Conservation (phyloP, 2,329 filamentous ascomycete species). For the Aspergillus japonicus region DNA sequence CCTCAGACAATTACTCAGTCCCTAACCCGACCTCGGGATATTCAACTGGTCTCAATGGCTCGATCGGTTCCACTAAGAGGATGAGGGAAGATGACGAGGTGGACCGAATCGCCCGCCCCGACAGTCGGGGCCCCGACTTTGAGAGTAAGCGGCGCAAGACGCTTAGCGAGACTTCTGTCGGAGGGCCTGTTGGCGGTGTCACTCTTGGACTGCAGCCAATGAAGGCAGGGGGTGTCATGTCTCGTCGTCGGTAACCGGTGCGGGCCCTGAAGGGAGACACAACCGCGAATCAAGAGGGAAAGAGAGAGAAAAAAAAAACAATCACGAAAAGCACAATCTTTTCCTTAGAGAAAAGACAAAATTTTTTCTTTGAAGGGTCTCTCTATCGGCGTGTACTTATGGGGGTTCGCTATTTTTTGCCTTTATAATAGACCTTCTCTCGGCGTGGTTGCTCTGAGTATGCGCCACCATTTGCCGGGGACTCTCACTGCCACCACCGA, state of each 20-base stretch:
- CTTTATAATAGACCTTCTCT: constrained; percentile 20
- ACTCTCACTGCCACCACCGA: not conserved
- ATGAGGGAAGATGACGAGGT: constrained; percentile 63
- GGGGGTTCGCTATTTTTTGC: constrained; percentile 10
- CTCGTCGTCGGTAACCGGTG: constrained; percentile 37
- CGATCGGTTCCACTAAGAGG: constrained; percentile 58
- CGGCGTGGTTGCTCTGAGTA: constrained; percentile 8
- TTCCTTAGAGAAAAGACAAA: constrained; percentile 11
- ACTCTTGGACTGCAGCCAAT: constrained; percentile 43
- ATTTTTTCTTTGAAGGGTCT: constrained; percentile 10
- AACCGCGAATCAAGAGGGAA: not conserved
- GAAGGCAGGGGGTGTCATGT: constrained; percentile 44
- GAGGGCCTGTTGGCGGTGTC: constrained; percentile 44
- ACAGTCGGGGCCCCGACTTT: constrained; percentile 60
- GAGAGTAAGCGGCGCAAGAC: constrained; percentile 78
- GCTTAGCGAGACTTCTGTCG: constrained; percentile 58
- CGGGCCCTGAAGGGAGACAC: not conserved
- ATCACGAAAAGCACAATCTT: constrained; percentile 4
- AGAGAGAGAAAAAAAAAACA: constrained; percentile 7
- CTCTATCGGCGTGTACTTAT: constrained; percentile 17
- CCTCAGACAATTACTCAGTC: constrained; percentile 69
- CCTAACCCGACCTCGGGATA: constrained; percentile 58
- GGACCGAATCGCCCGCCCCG: constrained; percentile 65
- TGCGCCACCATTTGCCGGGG: not conserved
- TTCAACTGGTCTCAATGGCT: constrained; percentile 66